Evolutionary conservation across 371 early-diverging fungal species (phyloP).

Genomic region (Entomophthora muscae): DNA sequence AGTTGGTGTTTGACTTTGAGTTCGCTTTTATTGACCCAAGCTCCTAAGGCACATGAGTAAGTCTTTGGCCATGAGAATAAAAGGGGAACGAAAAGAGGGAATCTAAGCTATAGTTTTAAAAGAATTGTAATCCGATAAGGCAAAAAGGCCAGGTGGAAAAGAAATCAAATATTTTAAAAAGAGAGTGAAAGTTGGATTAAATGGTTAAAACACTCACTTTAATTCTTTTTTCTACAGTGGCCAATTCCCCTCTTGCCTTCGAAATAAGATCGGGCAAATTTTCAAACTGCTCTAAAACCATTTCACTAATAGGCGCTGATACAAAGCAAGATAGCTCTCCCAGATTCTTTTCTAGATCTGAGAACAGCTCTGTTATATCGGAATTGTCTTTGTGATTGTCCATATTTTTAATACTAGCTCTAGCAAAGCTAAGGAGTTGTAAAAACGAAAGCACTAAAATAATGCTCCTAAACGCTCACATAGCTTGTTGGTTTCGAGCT

Average conservation of each 20-base stretch:
- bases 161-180: not conserved
- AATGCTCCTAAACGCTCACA: too few relatives aligned
- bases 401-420: not conserved
- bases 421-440: too few relatives aligned
- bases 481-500: too few relatives aligned
- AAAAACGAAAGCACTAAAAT: too few relatives aligned
- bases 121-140: not conserved
- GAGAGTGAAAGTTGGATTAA: not conserved
- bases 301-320: not conserved
- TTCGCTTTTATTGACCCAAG: too few relatives aligned
- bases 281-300: not conserved
- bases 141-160: not conserved
- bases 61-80: not conserved
- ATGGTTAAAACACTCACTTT: not conserved
- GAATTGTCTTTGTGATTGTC: not conserved
- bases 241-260: not conserved
- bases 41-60: too few relatives aligned
- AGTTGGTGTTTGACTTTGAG: too few relatives aligned
- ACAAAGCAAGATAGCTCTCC: not conserved
- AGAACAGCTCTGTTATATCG: not conserved
- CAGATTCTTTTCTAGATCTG: not conserved
- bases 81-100: not conserved
- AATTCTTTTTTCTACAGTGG: not conserved
- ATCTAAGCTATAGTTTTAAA: not conserved
- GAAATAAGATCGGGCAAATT: not conserved